Base-by-base conservation (phyloP, 805 yeast genomes). In the Schizosaccharomyces japonicus region DNA sequence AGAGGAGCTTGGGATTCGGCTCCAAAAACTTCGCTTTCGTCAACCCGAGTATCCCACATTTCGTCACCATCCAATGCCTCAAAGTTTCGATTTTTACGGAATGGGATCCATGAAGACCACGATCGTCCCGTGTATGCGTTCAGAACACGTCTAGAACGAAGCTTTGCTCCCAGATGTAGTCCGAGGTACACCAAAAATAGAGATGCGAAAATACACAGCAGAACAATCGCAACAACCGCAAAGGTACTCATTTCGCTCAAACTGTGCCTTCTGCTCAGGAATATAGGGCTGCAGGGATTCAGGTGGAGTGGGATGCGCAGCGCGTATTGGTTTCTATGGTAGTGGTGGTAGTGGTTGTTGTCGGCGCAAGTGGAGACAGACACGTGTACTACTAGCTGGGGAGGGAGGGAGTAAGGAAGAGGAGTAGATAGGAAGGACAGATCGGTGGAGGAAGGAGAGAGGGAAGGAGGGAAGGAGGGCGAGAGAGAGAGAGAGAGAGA, bases 41-140 rank as follows among this genome's bases (percentile, higher is more conserved):
- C 42, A 17, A 36, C 42, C 23, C 42, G 25, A 19, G 25, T 36
- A 11, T 36, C 42, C 42, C 42, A 36, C 42, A 36, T 36, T 13
- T 36, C 42, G 23, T 36, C 42, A 7, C 27, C 42, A 36, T 36
- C 42, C 23, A 36, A 36, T 13, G 42, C 42, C 11, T 36, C 42
- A 36, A 36, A 36, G 27, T 36, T 36, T n/a, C n/a, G n/a, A n/a
- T n/a, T n/a, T n/a, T n/a, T 19, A 15, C 42, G 13, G 42, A 36
- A 3, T 21, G 25, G 13, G 42, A 17, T 15, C 23, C 26, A 6
- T n/a, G 27, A 15, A 21, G 42, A 36, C 32, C 13, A 8, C 13
- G 13, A 7, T 7, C 27, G 23, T 3, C 25, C 13, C 17, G 13
- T 27, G 6, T 11, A 25, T 6, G 17, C 23, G 10, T 17, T 36